Evolutionary conservation across 139 green algal species (phyloP).

Genomic region (Tetraselmis striata): DNA sequence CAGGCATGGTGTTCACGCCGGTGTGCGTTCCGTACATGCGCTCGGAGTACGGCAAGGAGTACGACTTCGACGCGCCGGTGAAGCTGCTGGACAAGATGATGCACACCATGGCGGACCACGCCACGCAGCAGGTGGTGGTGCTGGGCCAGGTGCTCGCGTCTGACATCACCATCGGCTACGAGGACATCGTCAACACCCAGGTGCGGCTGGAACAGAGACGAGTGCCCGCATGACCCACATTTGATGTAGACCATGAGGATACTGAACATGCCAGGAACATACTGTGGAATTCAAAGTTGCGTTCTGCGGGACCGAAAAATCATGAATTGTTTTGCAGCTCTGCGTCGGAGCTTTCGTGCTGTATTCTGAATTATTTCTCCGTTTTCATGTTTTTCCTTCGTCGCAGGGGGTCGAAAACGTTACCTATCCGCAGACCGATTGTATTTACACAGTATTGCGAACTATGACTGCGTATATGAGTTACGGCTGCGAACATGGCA

Average conservation of each 20-base stretch:
- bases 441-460: no score
- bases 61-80: conserved; percentile 85
- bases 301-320: no score
- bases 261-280: no score
- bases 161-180: conserved; percentile 79
- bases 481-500: no score
- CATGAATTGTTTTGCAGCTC: no score
- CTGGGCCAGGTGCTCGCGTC: conserved; percentile 59
- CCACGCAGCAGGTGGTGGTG: conserved; percentile 42
- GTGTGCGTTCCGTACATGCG: conserved; percentile 61
- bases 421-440: no score
- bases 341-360: no score
- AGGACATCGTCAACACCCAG: conserved; percentile 81
- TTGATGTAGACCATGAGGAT: no score
- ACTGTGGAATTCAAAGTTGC: neutral
- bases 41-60: conserved; percentile 88
- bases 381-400: no score
- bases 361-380: no score
- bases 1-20: conserved; percentile 36
- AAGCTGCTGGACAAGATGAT: conserved; percentile 82
- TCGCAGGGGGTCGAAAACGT: no score
- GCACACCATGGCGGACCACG: conserved; percentile 38
- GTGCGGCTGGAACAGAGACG: conserved; percentile 6
- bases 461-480: neutral
- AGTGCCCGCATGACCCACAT: no score